Base-by-base conservation (phyloP, 495 filamentous ascomycete genomes). In the Xylaria bambusicola region DNA sequence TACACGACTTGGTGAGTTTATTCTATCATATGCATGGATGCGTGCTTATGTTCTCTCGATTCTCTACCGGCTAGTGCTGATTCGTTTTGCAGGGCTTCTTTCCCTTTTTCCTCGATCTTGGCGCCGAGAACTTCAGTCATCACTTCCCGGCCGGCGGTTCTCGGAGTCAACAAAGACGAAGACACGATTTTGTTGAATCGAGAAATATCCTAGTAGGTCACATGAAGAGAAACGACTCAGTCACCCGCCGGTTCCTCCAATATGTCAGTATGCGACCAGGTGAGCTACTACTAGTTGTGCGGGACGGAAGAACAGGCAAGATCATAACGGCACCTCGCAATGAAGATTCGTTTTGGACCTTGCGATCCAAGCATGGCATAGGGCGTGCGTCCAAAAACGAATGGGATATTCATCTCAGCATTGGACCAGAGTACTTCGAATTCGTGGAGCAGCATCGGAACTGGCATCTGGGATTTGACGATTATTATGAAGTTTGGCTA, bases 401-500 rank as follows among this genome's bases (percentile, higher is more conserved):
- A 42, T 83, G 75, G 75, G 59, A 70, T 0, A 60, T 73, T 18
- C 29, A 70, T 2, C 63, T 69, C 4, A 58, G 70, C 35, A 69
- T 82, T 52, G 74, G 73, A 10, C 58, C 66, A 13, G 40, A 58
- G 7, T 80, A 80, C 48, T 79, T 77, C 41, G 69, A 75, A 3
- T 60, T 69, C 42, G 71, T 77, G 42, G 75, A 79, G 15, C 48
- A 56, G 5, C 52, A 67, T 12, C 56, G 79, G 35, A 61, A 73
- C 35, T 83, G 79, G 79, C 69, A 70, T 27, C 74, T 82, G 27
- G 68, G 68, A 12, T 83, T 82, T 56, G 69, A 75, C 24, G 75
- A 80, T 21, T 81, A 78, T 58, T 78, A 79, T 55, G 80, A 82
- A 61, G 66, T 84, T 24, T 79, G 76, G 52, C 64, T 84, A 9